Evolutionary conservation across 1,139 yeast species (phyloP), one percentile per base, ranked within the genome.

Genomic region (Geotrichum klebahnii): DNA sequence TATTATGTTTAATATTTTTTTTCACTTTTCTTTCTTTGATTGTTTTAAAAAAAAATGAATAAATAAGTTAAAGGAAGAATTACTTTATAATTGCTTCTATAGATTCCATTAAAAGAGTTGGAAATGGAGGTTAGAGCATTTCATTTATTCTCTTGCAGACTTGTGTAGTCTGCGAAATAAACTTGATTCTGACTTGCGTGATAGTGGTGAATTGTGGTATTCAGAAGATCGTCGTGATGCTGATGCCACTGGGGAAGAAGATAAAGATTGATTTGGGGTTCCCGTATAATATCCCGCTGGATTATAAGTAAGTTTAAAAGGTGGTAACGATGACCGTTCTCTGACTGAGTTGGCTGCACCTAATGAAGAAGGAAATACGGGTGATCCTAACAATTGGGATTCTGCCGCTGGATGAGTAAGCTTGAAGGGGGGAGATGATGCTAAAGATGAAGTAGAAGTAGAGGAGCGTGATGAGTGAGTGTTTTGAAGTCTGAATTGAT

Each of bases 401-500:
- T n/a, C n/a, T n/a, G n/a, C n/a, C n/a, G n/a, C n/a, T n/a, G n/a
- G n/a, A n/a, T n/a, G n/a, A n/a, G n/a, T n/a, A n/a, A n/a, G n/a
- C n/a, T n/a, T n/a, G 29, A 26, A 5, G 10, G 29, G 29, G 5
- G 29, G 10, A 26, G 29, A 26, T 6, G 10, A 6, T 26, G 9
- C 29, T 23, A 31, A 22, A 14, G 41, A 23, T 28, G 16, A 22
- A 2, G 31, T 20, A 3, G 41, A 14, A 19, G 24, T 34, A 17
- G 19, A 17, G 34, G n/a, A n/a, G n/a, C n/a, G n/a, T n/a, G 9
- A n/a, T 10, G 44, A 26, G 29, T 36, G 32, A 29, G 71, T 61
- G 57, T 76, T 79, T 55, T 76, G 80, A 16, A 77, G 73, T 3
- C 70, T 65, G 57, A 76, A 78, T 28, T 59, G 66, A 67, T 41